Evolutionary conservation across 169 alveolate genomes (phyloP).

Genomic region (Plasmodium reichenowi): DNA sequence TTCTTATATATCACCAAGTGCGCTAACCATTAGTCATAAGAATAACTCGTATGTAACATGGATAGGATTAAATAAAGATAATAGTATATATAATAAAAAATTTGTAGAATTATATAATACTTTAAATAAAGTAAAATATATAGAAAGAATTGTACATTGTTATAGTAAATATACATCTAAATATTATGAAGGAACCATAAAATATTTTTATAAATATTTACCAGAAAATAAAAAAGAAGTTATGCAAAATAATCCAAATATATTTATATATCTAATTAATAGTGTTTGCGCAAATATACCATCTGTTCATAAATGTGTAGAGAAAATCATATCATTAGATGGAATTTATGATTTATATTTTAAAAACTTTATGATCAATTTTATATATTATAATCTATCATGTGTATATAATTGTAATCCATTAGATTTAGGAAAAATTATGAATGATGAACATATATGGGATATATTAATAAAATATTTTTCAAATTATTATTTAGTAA

Average conservation of each 20-base stretch:
- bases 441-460: slow-evolving; percentile 71
- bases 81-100: slow-evolving; percentile 44
- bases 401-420: slow-evolving; percentile 55
- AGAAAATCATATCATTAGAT: slow-evolving; percentile 55
- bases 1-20: slow-evolving; percentile 55
- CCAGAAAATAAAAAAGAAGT: slow-evolving; percentile 61
- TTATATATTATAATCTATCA: slow-evolving; percentile 52
- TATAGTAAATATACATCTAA: slow-evolving; percentile 66
- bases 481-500: slow-evolving; percentile 40
- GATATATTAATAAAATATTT: slow-evolving; percentile 41
- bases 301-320: slow-evolving; percentile 65
- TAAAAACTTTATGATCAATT: slow-evolving; percentile 72
- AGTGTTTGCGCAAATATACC: slow-evolving; percentile 52
- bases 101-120: slow-evolving; percentile 42
- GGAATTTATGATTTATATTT: slow-evolving; percentile 59
- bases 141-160: slow-evolving; percentile 64
- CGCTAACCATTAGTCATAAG: slow-evolving; percentile 10
- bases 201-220: slow-evolving; percentile 55
- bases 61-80: slow-evolving; percentile 56
- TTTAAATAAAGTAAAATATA: slow-evolving; percentile 25
- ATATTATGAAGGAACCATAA: slow-evolving; percentile 49
- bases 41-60: slow-evolving; percentile 58
- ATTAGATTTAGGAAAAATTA: slow-evolving; percentile 37
- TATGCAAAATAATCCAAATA: slow-evolving; percentile 55
- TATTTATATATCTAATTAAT: slow-evolving; percentile 48